Conservation (phyloP, 176 grass and related monocot species). For the Secale cereale region DNA sequence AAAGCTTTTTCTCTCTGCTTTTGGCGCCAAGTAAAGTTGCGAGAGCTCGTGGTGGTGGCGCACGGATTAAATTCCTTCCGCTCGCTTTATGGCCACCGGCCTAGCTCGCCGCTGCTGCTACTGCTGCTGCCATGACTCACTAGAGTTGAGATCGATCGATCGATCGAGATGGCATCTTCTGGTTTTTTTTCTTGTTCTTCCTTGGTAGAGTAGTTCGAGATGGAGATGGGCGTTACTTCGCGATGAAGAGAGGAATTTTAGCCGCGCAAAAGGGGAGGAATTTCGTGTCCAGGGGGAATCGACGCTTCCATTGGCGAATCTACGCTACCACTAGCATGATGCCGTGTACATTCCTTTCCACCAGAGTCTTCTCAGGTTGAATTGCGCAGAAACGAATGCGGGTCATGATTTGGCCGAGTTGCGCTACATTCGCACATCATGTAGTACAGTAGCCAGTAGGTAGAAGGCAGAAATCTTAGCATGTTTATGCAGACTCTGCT, state of each 20-base stretch:
- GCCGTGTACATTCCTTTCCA: slow-evolving; percentile 11
- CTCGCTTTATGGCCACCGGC: slow-evolving; percentile 20
- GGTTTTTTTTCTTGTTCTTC: background rate
- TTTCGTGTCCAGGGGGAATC: slow-evolving; percentile 1
- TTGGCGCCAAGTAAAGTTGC: slow-evolving; percentile 20
- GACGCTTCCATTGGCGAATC: background rate
- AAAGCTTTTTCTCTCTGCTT: background rate
- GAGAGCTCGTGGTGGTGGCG: slow-evolving; percentile 13
- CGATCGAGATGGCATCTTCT: slow-evolving; percentile 15
- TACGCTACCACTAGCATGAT: background rate
- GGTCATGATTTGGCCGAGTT: background rate
- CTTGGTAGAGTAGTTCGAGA: background rate
- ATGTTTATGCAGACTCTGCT: background rate
- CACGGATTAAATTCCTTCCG: slow-evolving; percentile 22
- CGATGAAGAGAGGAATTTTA: slow-evolving; percentile 51
- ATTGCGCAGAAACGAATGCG: background rate
- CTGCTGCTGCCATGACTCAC: background rate
- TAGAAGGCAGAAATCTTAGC: background rate
- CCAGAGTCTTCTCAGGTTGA: background rate
- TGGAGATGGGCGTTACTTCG: slow-evolving; percentile 31
- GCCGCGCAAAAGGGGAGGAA: background rate
- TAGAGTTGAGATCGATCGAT: background rate
- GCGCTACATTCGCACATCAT: background rate
- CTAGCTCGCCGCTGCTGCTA: background rate
- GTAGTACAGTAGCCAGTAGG: too few species aligned